Evolutionary conservation across 2,329 filamentous ascomycete species (phyloP).

Genomic region (Zasmidium cellare): DNA sequence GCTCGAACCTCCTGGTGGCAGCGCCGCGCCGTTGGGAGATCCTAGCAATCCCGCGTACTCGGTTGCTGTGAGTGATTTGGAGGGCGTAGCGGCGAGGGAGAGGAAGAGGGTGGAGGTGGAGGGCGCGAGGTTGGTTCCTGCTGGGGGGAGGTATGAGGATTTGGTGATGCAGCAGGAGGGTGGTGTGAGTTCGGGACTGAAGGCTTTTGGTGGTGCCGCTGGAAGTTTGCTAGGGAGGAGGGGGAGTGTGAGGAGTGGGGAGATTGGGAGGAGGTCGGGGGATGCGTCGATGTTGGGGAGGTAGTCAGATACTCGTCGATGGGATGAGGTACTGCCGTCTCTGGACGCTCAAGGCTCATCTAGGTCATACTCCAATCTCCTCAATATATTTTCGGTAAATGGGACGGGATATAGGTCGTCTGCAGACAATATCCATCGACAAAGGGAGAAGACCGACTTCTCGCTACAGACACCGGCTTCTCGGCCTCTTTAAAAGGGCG

Average conservation of each 20-base stretch:
- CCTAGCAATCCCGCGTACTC: conserved; percentile 70
- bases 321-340: too few species aligned
- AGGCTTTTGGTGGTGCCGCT: background rate
- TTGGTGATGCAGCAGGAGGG: background rate
- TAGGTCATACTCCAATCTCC: too few species aligned
- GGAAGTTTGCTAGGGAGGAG: background rate
- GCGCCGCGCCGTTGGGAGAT: conserved; percentile 47
- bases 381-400: too few species aligned
- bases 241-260: background rate
- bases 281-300: background rate
- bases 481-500: too few species aligned
- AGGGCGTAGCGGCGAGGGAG: conserved; percentile 13
- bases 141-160: background rate
- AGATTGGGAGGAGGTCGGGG: background rate
- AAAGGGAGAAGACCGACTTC: too few species aligned
- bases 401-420: too few species aligned
- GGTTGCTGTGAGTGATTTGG: conserved; percentile 37
- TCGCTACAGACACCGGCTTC: too few species aligned
- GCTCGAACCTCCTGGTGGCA: conserved; percentile 74
- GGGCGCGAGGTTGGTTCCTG: conserved; percentile 55
- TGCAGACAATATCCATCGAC: too few species aligned
- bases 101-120: conserved; percentile 37
- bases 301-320: too few species aligned
- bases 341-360: too few species aligned
- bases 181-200: background rate